Base-by-base conservation (phyloP, 768 basidiomycete genomes). In the Pulveroboletus ravenelii region DNA sequence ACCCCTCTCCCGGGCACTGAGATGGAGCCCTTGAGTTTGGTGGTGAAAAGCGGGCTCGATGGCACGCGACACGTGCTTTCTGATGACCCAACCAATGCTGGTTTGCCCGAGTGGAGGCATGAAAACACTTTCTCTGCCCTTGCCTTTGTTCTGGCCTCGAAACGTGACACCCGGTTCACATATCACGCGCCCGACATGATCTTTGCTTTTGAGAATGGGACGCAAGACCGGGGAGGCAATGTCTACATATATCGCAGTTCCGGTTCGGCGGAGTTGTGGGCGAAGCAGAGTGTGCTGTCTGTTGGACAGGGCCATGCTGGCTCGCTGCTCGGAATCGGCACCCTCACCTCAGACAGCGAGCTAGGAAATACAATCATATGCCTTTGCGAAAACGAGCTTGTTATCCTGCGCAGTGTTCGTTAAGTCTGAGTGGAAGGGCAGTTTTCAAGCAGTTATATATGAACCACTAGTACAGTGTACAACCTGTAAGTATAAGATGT, bases 81-180 rank as follows among this genome's bases (percentile, higher is more conserved):
- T 39, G 54, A 50, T 48, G 58, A 49, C 30, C 64, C 14, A 41
- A 57, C 52, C 17, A 41, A 52, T 4, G 46, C 34, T 14, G n/a
- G 30, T 27, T 45, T 57, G 50, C 70, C 77, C 7, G 53, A 51
- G 29, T 95, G 89, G 93, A 74, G 61, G 45, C 95, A 99, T 65
- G 70, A 70, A 5, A 76, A 82, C n/a, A 97, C 95, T 0, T 93
- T 82, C 66, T 84, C 88, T 17, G 95, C 93, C 0, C 78, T 99
- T 23, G 80, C 92, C 1, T 99, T 97, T 63, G 95, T 99, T 36
- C 75, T 99, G 44, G 92, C 92, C 9, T 92, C 90, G 12, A 97
- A 97, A 64, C 84, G 81, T 27, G 92, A 97, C 66, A 83, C 88
- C 1, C 82, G 91, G 17, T 93, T 94, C 70, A 89, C 89, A 2